Conservation (phyloP, 192 early-diverging fungal genomes). For the Coemansia sp. region DNA sequence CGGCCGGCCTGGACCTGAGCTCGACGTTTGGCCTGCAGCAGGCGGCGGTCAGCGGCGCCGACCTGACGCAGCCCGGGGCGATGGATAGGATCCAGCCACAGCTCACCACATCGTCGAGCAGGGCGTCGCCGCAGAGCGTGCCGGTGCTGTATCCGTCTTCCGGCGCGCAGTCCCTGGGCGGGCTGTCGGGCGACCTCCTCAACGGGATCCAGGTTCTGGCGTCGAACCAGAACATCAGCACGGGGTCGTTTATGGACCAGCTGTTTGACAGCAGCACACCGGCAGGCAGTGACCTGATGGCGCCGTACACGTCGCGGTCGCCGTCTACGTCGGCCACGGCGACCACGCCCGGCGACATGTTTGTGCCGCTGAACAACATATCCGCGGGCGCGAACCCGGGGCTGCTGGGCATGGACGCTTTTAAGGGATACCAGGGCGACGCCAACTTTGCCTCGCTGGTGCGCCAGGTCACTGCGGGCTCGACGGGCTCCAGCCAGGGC, state of each 20-base stretch:
- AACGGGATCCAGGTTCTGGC: slow-evolving; percentile 42
- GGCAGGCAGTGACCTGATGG: background rate
- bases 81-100: slow-evolving; percentile 10
- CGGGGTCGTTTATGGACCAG: slow-evolving; percentile 33
- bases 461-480: slow-evolving; percentile 6
- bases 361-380: slow-evolving; percentile 26
- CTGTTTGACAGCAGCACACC: slow-evolving; percentile 18
- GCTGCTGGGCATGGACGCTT: slow-evolving; percentile 23
- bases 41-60: slow-evolving; percentile 24
- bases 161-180: slow-evolving; percentile 2
- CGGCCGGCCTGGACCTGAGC: slow-evolving; percentile 16
- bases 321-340: slow-evolving; percentile 4
- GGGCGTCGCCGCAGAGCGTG: slow-evolving; percentile 33
- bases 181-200: slow-evolving; percentile 24
- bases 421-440: slow-evolving; percentile 19
- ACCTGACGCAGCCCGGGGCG: slow-evolving; percentile 28
- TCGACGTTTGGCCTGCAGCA: slow-evolving; percentile 37
- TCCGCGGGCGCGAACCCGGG: background rate
- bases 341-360: slow-evolving; percentile 38
- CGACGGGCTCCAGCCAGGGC: slow-evolving; percentile 1
- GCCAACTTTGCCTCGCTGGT: slow-evolving; percentile 29
- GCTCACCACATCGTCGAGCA: background rate
- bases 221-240: slow-evolving; percentile 46
- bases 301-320: slow-evolving; percentile 8
- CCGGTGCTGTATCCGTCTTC: slow-evolving; percentile 24